Percentiles rank a stretch among this genome's conserved stretches.
phyloP scores from a whole-genome alignment of 163 green algal genomes.

The Chlamydomonas reinhardtii region DNA sequence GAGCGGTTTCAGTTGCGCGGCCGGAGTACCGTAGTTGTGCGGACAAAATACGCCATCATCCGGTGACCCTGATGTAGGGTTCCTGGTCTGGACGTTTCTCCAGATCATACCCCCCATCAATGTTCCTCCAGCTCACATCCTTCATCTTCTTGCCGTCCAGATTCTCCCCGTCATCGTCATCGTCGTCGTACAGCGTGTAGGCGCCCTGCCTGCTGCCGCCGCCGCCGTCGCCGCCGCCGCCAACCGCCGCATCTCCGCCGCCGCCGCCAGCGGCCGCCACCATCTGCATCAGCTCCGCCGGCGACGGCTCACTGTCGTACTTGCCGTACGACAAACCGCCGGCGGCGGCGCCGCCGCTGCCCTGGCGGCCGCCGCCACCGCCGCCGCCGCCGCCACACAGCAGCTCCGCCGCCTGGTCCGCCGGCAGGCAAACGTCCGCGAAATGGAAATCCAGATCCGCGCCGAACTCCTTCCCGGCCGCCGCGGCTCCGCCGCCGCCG shows the following conservation, averaged over 20 bases:
- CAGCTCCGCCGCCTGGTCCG: neutral
- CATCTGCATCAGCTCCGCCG: conserved; percentile 32
- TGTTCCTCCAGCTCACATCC: too few relatives aligned
- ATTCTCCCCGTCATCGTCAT: conserved; percentile 52
- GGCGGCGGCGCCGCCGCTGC: neutral
- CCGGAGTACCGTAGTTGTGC: too few relatives aligned
- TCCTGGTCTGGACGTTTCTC: too few relatives aligned
- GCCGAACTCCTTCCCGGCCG: conserved; percentile 18
- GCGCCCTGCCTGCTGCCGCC: neutral
- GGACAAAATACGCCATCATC: too few relatives aligned
- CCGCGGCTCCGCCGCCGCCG: neutral
- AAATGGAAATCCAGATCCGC: conserved; percentile 42
- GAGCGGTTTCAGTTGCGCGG: too few relatives aligned
- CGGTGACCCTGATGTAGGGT: too few relatives aligned
- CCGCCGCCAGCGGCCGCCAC: conserved; percentile 19
- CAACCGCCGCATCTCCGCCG: neutral
- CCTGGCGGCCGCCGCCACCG: neutral
- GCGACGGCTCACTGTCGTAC: conserved; percentile 22
- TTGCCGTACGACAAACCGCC: neutral
- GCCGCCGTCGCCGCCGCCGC: too few relatives aligned
- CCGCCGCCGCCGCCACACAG: neutral
- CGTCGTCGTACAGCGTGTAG: conserved; percentile 46
- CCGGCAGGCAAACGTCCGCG: neutral
- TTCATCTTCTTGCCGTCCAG: conserved; percentile 51
- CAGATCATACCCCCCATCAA: too few relatives aligned